Evolutionary conservation across 257 asterid species (phyloP), one percentile per base, ranked within the genome.

Genomic region (Rauvolfia tetraphylla): DNA sequence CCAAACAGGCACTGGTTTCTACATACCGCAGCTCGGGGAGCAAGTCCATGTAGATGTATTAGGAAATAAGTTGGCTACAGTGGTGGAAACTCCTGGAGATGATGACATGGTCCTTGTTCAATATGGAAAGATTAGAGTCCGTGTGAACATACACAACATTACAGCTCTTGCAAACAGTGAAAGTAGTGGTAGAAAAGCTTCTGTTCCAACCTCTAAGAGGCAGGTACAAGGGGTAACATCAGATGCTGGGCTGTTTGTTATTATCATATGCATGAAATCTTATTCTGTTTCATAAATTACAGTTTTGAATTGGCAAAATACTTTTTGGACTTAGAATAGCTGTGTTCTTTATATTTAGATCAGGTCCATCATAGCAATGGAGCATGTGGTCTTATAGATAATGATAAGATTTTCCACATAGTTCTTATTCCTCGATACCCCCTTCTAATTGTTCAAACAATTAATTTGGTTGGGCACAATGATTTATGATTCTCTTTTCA

Each of bases 11-110:
- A 80, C 78, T 70, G 84, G 65, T 79, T 81, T 78, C 69, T 79
- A 85, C 81, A 69, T 76, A 71, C 96, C 96, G 48, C 84, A 83
- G 80, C 79, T 87, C 67, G 97, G 99, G 39, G 98, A 92, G 76
- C 79, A 81, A 83, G 93, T 92, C 66, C 75, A 57, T 75, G 80
- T 92, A 80, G 88, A 87, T 80, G 89, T 84, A 53, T 85, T 92
- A 75, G 96, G 99, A 72, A 88, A 83, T 78, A 95, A 88, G 84
- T 66, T 87, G 81, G 99, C 94, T 77, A 90, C 96, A 25, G 95
- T 92, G 31, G 90, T 89, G 79, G 98, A 95, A 89, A 86, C 87
- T 61, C 89, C 96, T 42, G 86, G 87, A 57, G 93, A 86, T 75
- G 98, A 92, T 83, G 89, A 84, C 80, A 85, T 88, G 59, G 86